Evolutionary conservation across 1,284 basidiomycete genomes (phyloP).

Genomic region (Lignosus rhinocerotis): DNA sequence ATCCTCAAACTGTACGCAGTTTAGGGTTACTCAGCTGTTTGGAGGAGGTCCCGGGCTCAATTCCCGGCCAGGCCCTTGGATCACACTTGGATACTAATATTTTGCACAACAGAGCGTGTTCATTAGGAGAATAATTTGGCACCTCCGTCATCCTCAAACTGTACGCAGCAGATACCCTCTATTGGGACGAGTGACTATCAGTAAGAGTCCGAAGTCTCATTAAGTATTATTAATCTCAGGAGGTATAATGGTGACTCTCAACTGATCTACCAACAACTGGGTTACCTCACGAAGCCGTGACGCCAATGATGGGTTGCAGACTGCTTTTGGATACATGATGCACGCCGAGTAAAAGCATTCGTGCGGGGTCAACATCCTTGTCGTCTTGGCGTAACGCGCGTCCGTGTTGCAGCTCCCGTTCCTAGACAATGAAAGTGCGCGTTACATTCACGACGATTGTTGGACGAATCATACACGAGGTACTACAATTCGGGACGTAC

Average conservation of each 20-base stretch:
- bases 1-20: no score
- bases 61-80: conserved; percentile 73
- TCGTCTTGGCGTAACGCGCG: not conserved
- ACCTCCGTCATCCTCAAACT: no score
- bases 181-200: not conserved
- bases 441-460: not conserved
- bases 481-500: not conserved
- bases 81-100: no score
- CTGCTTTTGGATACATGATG: conserved; percentile 1
- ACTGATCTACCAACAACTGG: not conserved
- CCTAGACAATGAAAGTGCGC: not conserved
- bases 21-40: conserved; percentile 32
- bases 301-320: conserved; percentile 1
- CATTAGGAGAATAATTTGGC: no score
- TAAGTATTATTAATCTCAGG: not conserved
- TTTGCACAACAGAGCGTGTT: no score
- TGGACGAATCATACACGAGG: not conserved
- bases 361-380: not conserved
- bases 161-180: not conserved
- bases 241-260: no score
- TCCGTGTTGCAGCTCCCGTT: not conserved
- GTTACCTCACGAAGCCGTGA: not conserved
- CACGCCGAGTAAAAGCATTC: not conserved
- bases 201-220: no score
- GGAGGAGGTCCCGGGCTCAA: conserved; percentile 87